Conservation (phyloP, 2,329 filamentous ascomycete species). For the Albophoma yamanashiensis region DNA sequence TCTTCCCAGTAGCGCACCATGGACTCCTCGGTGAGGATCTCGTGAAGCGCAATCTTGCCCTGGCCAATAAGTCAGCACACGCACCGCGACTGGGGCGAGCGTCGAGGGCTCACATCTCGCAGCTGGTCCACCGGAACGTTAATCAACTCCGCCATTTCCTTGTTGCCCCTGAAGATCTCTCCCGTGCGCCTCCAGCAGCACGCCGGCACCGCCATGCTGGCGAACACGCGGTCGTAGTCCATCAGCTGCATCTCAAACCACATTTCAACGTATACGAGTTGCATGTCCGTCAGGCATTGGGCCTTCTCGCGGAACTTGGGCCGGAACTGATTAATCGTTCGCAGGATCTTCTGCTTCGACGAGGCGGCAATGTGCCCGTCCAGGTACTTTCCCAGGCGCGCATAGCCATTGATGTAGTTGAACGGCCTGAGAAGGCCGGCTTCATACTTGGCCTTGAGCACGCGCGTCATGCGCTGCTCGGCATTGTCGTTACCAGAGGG, state of each 20-base stretch:
- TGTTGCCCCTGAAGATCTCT: slow-evolving; percentile 95
- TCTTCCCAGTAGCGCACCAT: slow-evolving; percentile 98
- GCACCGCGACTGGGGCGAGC: background rate
- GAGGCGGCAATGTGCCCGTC: slow-evolving; percentile 73
- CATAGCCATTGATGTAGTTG: slow-evolving; percentile 97
- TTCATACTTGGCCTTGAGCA: slow-evolving; percentile 92
- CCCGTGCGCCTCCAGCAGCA: slow-evolving; percentile 96
- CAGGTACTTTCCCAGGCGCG: slow-evolving; percentile 81
- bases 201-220: slow-evolving; percentile 95
- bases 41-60: slow-evolving; percentile 91
- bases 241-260: slow-evolving; percentile 96
- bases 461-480: slow-evolving; percentile 89
- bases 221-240: slow-evolving; percentile 97
- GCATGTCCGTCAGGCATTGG: slow-evolving; percentile 82
- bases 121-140: slow-evolving; percentile 84
- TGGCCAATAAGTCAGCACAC: slow-evolving; percentile 26
- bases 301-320: slow-evolving; percentile 95
- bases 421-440: slow-evolving; percentile 91
- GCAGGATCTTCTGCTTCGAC: slow-evolving; percentile 82
- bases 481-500: slow-evolving; percentile 76
- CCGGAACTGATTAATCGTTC: slow-evolving; percentile 84
- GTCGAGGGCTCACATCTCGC: slow-evolving; percentile 60
- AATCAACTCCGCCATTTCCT: slow-evolving; percentile 96
- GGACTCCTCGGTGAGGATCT: slow-evolving; percentile 90
- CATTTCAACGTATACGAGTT: slow-evolving; percentile 94